Conservation (phyloP, 345 rosid species). For the Eucalyptus pumila region DNA sequence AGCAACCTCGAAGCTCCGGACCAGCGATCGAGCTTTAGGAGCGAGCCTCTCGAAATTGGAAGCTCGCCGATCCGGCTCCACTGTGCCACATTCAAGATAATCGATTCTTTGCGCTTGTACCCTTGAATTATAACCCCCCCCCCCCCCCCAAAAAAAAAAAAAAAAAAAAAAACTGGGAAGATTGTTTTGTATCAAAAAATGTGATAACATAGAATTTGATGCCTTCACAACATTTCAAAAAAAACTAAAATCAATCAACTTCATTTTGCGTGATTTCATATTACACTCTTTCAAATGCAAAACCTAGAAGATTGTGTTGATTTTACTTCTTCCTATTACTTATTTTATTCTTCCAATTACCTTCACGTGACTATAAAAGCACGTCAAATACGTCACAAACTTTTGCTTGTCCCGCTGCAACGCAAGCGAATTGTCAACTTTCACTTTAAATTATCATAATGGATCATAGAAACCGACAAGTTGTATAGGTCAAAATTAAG, state of each 20-base stretch:
- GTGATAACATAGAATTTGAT: not conserved
- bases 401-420: not conserved
- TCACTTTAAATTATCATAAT: not conserved
- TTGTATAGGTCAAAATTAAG: not conserved
- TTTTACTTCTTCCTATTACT: not conserved
- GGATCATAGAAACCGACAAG: not conserved
- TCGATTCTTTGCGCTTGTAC: no score
- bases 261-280: not conserved
- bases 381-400: not conserved
- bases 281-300: not conserved
- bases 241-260: no score
- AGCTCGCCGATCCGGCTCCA: conserved; percentile 1
- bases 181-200: not conserved
- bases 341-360: not conserved
- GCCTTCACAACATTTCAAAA: not conserved
- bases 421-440: not conserved
- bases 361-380: not conserved
- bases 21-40: not conserved
- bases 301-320: not conserved
- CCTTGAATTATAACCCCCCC: no score
- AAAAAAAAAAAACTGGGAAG: not conserved
- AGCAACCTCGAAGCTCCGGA: not conserved
- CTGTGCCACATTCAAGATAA: not conserved
- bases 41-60: not conserved
- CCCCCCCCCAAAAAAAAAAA: no score